Evolutionary conservation across 2,329 filamentous ascomycete species (phyloP).

Genomic region (Aureobasidium sp.): DNA sequence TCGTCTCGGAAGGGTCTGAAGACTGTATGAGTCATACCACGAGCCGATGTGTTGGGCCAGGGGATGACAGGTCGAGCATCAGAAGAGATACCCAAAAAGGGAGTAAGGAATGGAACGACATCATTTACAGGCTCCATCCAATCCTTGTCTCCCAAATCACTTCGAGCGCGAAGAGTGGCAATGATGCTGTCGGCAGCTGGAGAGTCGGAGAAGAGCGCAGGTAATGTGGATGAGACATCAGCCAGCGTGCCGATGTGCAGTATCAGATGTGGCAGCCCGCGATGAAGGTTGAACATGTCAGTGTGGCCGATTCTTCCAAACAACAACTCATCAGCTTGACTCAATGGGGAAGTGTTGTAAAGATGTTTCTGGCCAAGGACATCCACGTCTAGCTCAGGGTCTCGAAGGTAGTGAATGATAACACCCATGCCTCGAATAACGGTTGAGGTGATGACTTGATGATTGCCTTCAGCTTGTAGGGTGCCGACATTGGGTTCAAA

Average conservation of each 20-base stretch:
- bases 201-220: background rate
- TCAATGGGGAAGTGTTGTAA: background rate
- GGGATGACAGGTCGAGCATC: slow-evolving; percentile 5
- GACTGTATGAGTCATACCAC: slow-evolving; percentile 12
- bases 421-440: slow-evolving; percentile 13
- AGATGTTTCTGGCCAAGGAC: background rate
- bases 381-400: slow-evolving; percentile 3
- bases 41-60: slow-evolving; percentile 3
- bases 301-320: slow-evolving; percentile 3
- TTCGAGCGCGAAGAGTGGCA: background rate
- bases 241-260: slow-evolving; percentile 1
- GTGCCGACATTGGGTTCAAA: slow-evolving; percentile 10
- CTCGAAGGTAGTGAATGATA: slow-evolving; percentile 10
- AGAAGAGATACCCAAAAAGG: background rate
- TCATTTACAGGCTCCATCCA: slow-evolving; percentile 13
- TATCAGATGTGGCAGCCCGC: background rate
- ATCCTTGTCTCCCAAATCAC: slow-evolving; percentile 5
- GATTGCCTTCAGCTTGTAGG: slow-evolving; percentile 7
- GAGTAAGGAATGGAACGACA: background rate
- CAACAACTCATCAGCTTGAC: slow-evolving; percentile 6
- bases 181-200: background rate
- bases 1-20: background rate
- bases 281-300: slow-evolving; percentile 7
- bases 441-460: slow-evolving; percentile 12
- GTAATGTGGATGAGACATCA: slow-evolving; percentile 8